Conservation (phyloP, 495 filamentous ascomycete species). For the Penicillium pulvis region DNA sequence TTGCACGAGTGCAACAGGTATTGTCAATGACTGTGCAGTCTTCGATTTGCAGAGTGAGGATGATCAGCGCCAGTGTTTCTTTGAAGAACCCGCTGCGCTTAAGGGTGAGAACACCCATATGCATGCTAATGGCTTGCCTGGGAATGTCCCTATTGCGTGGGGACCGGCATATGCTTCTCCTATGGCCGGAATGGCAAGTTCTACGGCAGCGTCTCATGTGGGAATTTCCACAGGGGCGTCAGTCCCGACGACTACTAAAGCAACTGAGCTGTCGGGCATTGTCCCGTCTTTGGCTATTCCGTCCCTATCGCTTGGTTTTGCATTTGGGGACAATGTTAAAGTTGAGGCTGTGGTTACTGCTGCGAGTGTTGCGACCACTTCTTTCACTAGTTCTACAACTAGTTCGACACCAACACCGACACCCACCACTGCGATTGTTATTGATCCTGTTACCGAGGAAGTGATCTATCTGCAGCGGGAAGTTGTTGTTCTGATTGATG, state of each 20-base stretch:
- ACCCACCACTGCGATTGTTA: slow-evolving; percentile 28
- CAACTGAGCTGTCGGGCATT: background rate
- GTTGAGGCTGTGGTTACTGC: slow-evolving; percentile 1
- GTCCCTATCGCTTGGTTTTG: slow-evolving; percentile 14
- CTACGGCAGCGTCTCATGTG: background rate
- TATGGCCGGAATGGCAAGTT: background rate
- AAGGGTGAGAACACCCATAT: slow-evolving; percentile 37
- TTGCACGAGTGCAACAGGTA: slow-evolving; percentile 55
- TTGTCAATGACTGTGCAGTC: slow-evolving; percentile 57
- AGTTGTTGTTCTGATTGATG: slow-evolving; percentile 40
- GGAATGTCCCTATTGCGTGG: slow-evolving; percentile 50
- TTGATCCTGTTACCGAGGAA: slow-evolving; percentile 34
- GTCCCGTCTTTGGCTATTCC: slow-evolving; percentile 9
- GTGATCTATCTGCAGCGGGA: slow-evolving; percentile 41
- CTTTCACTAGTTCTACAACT: slow-evolving; percentile 4
- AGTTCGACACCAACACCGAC: slow-evolving; percentile 28
- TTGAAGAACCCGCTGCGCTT: slow-evolving; percentile 50
- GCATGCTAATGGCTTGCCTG: slow-evolving; percentile 50
- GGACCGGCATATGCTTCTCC: slow-evolving; percentile 51
- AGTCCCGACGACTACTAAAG: background rate
- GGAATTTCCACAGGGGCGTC: no score
- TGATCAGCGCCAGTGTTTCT: slow-evolving; percentile 41
- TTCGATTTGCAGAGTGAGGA: slow-evolving; percentile 56
- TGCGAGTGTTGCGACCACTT: slow-evolving; percentile 6
- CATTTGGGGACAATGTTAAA: slow-evolving; percentile 12